A percentile compares a stretch with the other conserved stretches of the same genome.
Conservation (phyloP, 208 protist genomes). For the Acanthamoeba royreba region DNA sequence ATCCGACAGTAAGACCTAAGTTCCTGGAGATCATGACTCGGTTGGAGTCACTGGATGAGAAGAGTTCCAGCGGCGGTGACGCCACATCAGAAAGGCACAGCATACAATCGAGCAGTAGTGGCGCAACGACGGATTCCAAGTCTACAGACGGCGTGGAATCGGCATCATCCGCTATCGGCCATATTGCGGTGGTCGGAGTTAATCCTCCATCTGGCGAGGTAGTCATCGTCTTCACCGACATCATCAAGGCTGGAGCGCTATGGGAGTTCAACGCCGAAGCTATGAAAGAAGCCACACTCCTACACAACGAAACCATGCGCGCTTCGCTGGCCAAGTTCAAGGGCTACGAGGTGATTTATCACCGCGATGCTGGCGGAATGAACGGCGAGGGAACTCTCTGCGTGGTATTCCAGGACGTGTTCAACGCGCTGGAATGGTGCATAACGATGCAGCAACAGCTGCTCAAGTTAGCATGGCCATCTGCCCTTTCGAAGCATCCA, state of each 20-base stretch:
- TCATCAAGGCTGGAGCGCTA: background rate
- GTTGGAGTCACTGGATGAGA: background rate
- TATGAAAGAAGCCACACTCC: background rate
- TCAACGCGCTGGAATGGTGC: background rate
- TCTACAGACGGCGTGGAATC: background rate
- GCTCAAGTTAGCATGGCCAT: background rate
- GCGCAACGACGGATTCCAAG: background rate
- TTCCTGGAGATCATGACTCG: background rate
- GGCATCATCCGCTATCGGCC: background rate
- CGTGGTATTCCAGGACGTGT: background rate
- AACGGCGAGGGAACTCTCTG: background rate
- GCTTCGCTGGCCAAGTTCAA: background rate
- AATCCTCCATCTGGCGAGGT: background rate
- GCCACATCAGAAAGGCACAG: background rate
- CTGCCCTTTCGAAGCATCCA: background rate
- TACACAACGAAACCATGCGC: background rate
- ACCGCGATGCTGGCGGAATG: background rate
- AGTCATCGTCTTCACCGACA: background rate
- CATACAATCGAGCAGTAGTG: background rate
- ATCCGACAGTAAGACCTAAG: background rate
- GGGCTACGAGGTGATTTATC: background rate
- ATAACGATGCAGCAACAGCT: background rate
- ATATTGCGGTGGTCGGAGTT: background rate
- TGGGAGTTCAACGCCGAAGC: background rate
- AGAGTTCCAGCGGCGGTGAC: background rate